Percentiles rank a stretch among this genome's conserved stretches.
These are phyloP conservation scores for Hyphodiscus hymeniophilus DNA, from an alignment of 495 filamentous ascomycete species.

Conservation along the genomic window DNA sequence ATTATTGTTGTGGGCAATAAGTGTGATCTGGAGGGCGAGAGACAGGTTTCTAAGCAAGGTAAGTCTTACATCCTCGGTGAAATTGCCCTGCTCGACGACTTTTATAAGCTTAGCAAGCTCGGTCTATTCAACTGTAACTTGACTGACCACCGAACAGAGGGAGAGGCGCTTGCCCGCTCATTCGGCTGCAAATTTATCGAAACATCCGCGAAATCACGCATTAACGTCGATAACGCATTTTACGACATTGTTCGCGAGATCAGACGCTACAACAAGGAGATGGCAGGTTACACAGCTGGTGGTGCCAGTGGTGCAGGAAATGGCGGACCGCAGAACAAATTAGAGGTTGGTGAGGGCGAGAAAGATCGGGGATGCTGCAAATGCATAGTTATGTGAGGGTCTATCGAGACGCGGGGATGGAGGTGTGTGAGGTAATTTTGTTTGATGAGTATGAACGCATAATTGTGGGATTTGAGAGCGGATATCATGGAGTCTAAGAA, in stretches of 20 bases:
- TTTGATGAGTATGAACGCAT: not conserved
- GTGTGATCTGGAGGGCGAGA: conserved; percentile 90
- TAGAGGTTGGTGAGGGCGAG: conserved; percentile 68
- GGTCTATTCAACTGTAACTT: no score
- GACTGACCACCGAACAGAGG: conserved; percentile 78
- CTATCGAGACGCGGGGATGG: not conserved
- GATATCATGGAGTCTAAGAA: not conserved
- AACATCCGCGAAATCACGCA: conserved; percentile 95
- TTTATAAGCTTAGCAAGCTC: not conserved
- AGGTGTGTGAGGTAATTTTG: not conserved
- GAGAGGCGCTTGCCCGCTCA: conserved; percentile 70
- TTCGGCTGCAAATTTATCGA: conserved; percentile 98
- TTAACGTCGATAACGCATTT: conserved; percentile 97
- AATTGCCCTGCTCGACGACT: not conserved
- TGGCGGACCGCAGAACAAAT: conserved; percentile 57
- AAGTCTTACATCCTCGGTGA: conserved; percentile 24
- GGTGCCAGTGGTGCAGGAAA: conserved; percentile 49
- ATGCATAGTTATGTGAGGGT: conserved; percentile 81
- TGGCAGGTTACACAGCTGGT: conserved; percentile 73
- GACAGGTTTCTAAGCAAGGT: conserved; percentile 89
- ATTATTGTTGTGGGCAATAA: conserved; percentile 99
- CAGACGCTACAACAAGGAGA: conserved; percentile 93
- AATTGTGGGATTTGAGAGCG: not conserved
- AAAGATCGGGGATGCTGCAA: conserved; percentile 76
- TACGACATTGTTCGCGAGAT: conserved; percentile 97